Evolutionary conservation across 164 flowering plant species (phyloP), one percentile per base, ranked within the genome.

Genomic region (Vitis amurensis): DNA sequence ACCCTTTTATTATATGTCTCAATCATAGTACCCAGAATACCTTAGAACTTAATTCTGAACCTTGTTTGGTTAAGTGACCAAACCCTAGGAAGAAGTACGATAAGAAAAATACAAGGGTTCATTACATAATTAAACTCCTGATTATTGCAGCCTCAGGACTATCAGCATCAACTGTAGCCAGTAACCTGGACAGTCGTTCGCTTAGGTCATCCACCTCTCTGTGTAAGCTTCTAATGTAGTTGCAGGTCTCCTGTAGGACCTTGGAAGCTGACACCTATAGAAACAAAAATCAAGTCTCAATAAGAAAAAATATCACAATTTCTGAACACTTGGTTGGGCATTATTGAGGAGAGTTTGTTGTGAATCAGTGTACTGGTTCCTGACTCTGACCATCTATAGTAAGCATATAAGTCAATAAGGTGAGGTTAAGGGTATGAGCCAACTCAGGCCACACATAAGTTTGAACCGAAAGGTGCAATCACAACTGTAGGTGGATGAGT

Each of bases 171-270:
- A 86, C 81, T 1, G 92, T 82, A 4, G 81, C 83, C 71, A 89
- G 65, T 1, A 89, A 80, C 77, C 84, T 85, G 1, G 92, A 87
- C 68, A 91, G 73, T 29, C 94, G 74, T 62, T 87, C 86, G 44
- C 94, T 88, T 27, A 89, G 63, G 65, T 84, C 94, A 59, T 89
- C 89, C 19, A 88, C 90, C 64, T 91, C 92, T 61, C 76, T 74
- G 73, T 88, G 92, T 59, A 91, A 76, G 79, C 69, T 82, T 68
- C 83, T 84, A 17, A 91, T 87, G 81, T 89, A 86, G 75, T 87
- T 86, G 81, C 93, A 91, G 11, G 93, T 86, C 81, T 91, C 97
- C 53, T 88, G 89, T 64, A 89, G 68, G 1, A 91, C 90, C 76
- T 76, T 88, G 0, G 86, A 76, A 9, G 91, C 86, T 16, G 92